These are phyloP conservation scores for Nemania sp. DNA, from an alignment of 2,329 filamentous ascomycete genomes.

Conservation along the genomic window DNA sequence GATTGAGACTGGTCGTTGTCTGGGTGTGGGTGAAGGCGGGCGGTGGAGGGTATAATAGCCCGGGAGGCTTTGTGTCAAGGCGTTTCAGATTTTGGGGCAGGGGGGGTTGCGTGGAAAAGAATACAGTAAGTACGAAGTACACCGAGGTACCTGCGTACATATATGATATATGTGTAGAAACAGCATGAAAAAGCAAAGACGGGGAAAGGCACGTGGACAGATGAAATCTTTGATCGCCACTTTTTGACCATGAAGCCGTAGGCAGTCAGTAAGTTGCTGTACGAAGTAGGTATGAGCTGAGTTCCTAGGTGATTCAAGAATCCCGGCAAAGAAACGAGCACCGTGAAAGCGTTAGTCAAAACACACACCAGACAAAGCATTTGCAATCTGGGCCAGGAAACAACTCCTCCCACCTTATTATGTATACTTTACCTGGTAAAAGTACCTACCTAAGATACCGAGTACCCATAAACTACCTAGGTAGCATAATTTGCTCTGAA, in stretches of 20 bases:
- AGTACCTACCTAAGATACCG: too few species aligned
- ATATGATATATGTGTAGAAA: too few species aligned
- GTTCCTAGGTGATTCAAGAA: too few species aligned
- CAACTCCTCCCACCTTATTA: too few species aligned
- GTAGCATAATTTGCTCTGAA: background rate
- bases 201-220: constrained; percentile 11
- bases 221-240: constrained; percentile 6
- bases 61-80: constrained; percentile 21
- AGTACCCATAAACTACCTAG: too few species aligned
- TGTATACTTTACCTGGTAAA: too few species aligned
- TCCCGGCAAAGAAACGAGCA: too few species aligned
- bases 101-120: background rate
- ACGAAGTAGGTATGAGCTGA: too few species aligned
- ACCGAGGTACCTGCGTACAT: too few species aligned
- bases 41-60: constrained; percentile 2
- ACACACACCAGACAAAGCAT: background rate
- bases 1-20: constrained; percentile 28
- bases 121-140: background rate
- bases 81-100: constrained; percentile 23
- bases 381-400: background rate
- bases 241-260: background rate
- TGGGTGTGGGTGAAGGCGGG: constrained; percentile 2
- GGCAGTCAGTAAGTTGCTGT: too few species aligned
- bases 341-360: background rate
- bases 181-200: too few species aligned